These are phyloP conservation scores for Pichia nanzhaoensis DNA, from an alignment of 805 yeast species.

Conservation along the genomic window DNA sequence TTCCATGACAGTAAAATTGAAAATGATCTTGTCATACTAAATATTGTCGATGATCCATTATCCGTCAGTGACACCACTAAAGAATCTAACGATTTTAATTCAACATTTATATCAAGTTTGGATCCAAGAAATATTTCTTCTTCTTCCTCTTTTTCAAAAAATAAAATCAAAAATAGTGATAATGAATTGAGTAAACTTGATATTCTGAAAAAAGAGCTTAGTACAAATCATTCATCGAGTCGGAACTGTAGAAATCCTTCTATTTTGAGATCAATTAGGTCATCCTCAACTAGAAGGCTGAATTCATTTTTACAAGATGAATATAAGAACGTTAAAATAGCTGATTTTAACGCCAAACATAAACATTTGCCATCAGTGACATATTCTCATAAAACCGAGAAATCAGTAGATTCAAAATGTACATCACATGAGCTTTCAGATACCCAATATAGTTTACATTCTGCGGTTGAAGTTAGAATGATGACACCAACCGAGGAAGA, in stretches of 20 bases:
- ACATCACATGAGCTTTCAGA: slow-evolving; percentile 22
- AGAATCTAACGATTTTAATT: background rate
- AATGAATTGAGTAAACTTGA: slow-evolving; percentile 20
- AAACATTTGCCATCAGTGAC: slow-evolving; percentile 8
- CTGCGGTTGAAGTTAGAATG: slow-evolving; percentile 28
- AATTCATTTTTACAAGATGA: slow-evolving; percentile 19
- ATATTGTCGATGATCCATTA: slow-evolving; percentile 2
- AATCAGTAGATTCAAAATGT: slow-evolving; percentile 21
- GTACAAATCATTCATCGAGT: slow-evolving; percentile 1
- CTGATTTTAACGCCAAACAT: slow-evolving; percentile 16
- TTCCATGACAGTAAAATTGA: background rate
- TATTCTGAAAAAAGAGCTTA: slow-evolving; percentile 13
- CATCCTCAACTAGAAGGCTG: slow-evolving; percentile 27
- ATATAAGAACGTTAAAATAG: slow-evolving; percentile 13
- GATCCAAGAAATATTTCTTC: slow-evolving; percentile 19
- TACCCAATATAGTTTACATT: slow-evolving; percentile 26
- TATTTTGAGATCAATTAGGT: slow-evolving; percentile 16
- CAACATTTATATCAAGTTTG: slow-evolving; percentile 15
- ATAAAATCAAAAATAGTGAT: background rate
- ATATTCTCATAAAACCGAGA: slow-evolving; percentile 18
- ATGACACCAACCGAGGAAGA: slow-evolving; percentile 20
- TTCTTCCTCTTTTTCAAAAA: background rate
- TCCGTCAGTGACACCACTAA: background rate
- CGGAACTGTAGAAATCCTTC: slow-evolving; percentile 1
- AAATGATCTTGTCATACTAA: slow-evolving; percentile 4